Conservation (phyloP, 805 yeast genomes). For the Yarrowia sp. region DNA sequence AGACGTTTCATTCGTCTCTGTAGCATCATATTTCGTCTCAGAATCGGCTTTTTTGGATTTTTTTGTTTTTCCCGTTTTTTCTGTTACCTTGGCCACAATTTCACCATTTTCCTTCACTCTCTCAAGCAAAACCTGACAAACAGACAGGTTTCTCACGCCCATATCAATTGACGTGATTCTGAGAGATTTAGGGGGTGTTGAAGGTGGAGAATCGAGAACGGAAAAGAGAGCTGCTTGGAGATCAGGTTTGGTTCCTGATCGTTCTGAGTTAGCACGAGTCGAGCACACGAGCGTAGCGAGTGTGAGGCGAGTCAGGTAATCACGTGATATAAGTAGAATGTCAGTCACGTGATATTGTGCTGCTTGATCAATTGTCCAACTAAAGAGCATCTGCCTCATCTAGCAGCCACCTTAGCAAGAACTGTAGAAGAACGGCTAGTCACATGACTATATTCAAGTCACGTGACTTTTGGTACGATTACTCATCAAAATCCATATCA, state of each 20-base stretch:
- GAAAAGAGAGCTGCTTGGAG: neutral
- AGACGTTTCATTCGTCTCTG: neutral
- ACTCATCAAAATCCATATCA: too few relatives aligned
- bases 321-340: neutral
- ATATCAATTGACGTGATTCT: slow-evolving; percentile 5
- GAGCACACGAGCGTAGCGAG: neutral
- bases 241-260: slow-evolving; percentile 8
- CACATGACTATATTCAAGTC: too few relatives aligned
- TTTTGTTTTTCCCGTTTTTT: neutral
- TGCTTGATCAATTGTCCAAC: too few relatives aligned
- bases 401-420: too few relatives aligned
- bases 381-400: too few relatives aligned
- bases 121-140: neutral
- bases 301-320: neutral
- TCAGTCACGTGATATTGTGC: neutral
- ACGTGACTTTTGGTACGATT: too few relatives aligned
- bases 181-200: neutral
- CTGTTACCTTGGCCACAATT: neutral
- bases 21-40: neutral
- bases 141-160: slow-evolving; percentile 13
- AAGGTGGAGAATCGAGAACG: neutral
- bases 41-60: neutral
- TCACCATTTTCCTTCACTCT: neutral
- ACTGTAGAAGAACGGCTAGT: too few relatives aligned
- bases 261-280: neutral